Base-by-base conservation (phyloP, 139 green algal species). In the Prasinococcaceae sp. region DNA sequence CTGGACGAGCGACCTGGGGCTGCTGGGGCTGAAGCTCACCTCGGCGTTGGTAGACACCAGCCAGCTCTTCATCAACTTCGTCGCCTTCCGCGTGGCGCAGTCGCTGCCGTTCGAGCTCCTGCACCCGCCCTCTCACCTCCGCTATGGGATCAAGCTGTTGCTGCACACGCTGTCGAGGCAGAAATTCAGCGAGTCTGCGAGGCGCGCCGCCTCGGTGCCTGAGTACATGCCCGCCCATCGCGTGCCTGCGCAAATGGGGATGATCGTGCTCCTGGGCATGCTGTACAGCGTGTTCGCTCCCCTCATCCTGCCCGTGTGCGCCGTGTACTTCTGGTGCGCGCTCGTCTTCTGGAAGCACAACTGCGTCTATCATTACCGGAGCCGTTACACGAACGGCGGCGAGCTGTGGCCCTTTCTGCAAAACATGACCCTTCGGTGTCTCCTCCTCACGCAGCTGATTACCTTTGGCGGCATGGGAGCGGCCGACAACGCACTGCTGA, bases 331-430 rank as follows among this genome's bases (percentile, higher is more conserved):
- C 29, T 46, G 8, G 23, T 23, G 33, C 12, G 35, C 46, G 22
- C 46, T 47, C 49, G 9, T 57, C 4, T 57, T 57, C 49, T 45
- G 30, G 16, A 57, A 57, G 33, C 49, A 57, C 33, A 57, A 47
- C 32, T 26, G 35, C 1, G n/a, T 29, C 10, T 57, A 57, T 30
- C 14, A 36, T 23, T 57, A 57, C 35, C 35, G 45, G 27, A 35
- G 46, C 16, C 17, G 28, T 22, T 57, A 57, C 30, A n/a, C 16
- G 4, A 27, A 9, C 2, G 49, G 35, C 2, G 28, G 14, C 4
- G 22, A 35, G 12, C 32, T 46, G 49, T 57, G 49, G 49, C 16
- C 49, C 9, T 57, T n/a, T n/a, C n/a, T n/a, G n/a, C n/a, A n/a
- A n/a, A n/a, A n/a, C n/a, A n/a, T n/a, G n/a, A n/a, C n/a, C n/a